Base-by-base conservation (phyloP, 163 green algal species). In the Chloromonas sp. region DNA sequence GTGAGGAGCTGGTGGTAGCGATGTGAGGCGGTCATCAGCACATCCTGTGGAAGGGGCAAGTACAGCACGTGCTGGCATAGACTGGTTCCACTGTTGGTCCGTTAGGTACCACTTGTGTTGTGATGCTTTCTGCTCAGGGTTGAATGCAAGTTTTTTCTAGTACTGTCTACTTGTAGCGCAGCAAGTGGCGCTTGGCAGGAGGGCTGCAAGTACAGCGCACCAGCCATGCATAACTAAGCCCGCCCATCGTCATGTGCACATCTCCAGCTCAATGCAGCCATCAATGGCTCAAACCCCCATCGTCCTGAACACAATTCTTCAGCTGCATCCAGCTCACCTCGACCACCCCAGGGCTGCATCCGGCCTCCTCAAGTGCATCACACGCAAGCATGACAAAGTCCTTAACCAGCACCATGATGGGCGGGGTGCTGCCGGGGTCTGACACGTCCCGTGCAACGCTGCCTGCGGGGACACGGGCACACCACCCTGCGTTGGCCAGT, bases 381-480 rank as follows among this genome's bases (percentile, higher is more conserved):
- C 5, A 3, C 14, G 71, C 71, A 11, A 79, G 71, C 71, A 79
- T 36, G 13, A 79, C 71, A 87, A 94, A 94, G 76, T 94, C 90
- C 85, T 94, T 94, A 58, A 94, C 85, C 82, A 91, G 78, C 80
- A 94, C 83, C 89, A 94, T 89, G 60, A 89, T 86, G 57, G 84
- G 70, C 0, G 90, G 85, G 3, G 85, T 80, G 60, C 36, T 58
- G 81, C 78, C 66, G 11, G 66, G 66, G 66, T n/a, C 66, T 79
- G 71, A 11, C 71, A 36, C 71, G 71, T 58, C 71, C 66, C 11
- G 66, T 11, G 11, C 66, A 8, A 76, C 66, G 66, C 8, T 76
- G 66, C 36, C 36, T 36, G 36, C 36, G 36, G 36, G 36, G 36
- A 36, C 36, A 36, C 36, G 36, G 36, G 36, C 36, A 36, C 36